phyloP scores from a whole-genome alignment of 139 green algal genomes.

The Volvox reticuliferus region DNA sequence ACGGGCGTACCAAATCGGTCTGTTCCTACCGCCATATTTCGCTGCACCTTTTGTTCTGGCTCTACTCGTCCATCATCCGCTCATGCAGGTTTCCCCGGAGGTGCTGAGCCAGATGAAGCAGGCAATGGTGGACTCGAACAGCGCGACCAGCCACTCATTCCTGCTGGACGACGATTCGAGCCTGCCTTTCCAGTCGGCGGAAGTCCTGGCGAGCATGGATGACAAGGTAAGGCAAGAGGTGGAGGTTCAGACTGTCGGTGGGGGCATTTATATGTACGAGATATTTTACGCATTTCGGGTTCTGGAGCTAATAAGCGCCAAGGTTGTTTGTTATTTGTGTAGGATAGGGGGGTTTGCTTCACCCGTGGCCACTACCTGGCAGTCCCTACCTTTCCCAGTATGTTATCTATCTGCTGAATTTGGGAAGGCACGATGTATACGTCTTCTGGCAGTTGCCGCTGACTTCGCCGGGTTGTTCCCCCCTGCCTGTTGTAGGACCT shows the following conservation, averaged over 20 bases:
- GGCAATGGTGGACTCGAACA: conserved; percentile 90
- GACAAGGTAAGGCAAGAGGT: conserved; percentile 62
- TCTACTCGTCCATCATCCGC: background rate
- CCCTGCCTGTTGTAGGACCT: conserved; percentile 69
- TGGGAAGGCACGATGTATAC: background rate
- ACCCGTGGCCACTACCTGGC: too few species aligned
- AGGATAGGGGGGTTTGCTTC: too few species aligned
- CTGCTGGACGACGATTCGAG: conserved; percentile 97
- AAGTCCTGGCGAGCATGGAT: conserved; percentile 72
- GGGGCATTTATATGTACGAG: background rate
- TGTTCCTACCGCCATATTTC: background rate
- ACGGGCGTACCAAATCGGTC: background rate
- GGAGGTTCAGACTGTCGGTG: background rate
- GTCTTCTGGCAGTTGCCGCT: background rate
- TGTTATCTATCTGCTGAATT: background rate
- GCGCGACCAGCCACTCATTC: conserved; percentile 89
- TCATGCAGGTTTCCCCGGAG: conserved; percentile 56
- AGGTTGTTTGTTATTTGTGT: background rate
- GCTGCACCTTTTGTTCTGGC: background rate
- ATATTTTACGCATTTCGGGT: background rate
- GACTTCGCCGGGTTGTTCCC: too few species aligned
- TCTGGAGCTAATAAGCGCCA: background rate
- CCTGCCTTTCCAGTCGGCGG: conserved; percentile 82
- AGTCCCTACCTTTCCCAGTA: background rate
- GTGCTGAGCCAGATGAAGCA: conserved; percentile 91